phyloP scores from a whole-genome alignment of 2,329 filamentous ascomycete genomes.

The Stagonosporopsis vannaccii region DNA sequence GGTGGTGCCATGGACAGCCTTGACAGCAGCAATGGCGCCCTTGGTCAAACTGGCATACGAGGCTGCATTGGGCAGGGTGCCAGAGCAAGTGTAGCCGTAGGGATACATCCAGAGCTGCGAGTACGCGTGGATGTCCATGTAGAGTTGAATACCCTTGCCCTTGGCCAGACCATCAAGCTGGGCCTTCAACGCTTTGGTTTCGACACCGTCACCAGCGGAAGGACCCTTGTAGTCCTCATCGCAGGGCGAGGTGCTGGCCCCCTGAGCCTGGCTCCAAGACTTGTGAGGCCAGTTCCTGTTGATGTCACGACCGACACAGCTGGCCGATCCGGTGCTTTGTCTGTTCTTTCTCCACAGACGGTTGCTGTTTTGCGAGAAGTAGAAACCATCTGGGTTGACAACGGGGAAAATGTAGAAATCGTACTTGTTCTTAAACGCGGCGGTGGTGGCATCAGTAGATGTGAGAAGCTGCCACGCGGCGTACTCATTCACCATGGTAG shows the following conservation, averaged over 20 bases:
- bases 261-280: constrained; percentile 40
- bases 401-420: constrained; percentile 67
- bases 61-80: constrained; percentile 55
- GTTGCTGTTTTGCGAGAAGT: constrained; percentile 48
- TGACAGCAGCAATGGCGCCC: constrained; percentile 61
- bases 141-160: constrained; percentile 64
- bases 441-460: constrained; percentile 37
- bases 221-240: constrained; percentile 48
- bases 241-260: constrained; percentile 47
- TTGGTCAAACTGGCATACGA: constrained; percentile 60
- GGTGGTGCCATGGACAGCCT: constrained; percentile 60
- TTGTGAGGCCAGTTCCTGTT: constrained; percentile 51
- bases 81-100: constrained; percentile 67
- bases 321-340: constrained; percentile 36
- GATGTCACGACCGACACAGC: constrained; percentile 49
- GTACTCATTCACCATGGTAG: constrained; percentile 47
- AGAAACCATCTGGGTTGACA: constrained; percentile 51
- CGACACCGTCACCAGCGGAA: constrained; percentile 44
- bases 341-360: constrained; percentile 52
- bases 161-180: constrained; percentile 56
- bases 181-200: constrained; percentile 54
- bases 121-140: constrained; percentile 72
- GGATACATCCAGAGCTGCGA: constrained; percentile 56
- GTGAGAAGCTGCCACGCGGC: constrained; percentile 47
- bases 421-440: constrained; percentile 63